Evolutionary conservation across 345 rosid species (phyloP).

Genomic region (Abelmoschus esculentus): DNA sequence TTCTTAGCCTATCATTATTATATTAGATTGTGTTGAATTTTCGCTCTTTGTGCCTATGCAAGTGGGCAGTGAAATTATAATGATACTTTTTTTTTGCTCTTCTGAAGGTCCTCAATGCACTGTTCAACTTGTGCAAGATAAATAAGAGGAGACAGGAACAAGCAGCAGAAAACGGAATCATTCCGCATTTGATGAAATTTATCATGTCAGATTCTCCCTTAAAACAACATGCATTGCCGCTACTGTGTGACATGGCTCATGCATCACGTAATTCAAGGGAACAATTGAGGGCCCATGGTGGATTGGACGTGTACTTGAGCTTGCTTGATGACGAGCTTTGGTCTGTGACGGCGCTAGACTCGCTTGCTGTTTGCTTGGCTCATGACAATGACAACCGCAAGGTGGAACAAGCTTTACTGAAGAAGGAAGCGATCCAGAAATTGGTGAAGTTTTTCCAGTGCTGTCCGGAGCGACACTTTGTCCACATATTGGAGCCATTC

Average conservation of each 20-base stretch:
- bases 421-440: constrained; percentile 78
- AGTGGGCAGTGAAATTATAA: constrained; percentile 1
- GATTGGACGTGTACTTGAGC: constrained; percentile 86
- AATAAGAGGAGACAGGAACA: constrained; percentile 99
- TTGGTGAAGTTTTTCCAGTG: constrained; percentile 86
- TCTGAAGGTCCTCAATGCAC: constrained; percentile 84
- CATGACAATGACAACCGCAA: constrained; percentile 92
- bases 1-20: not conserved
- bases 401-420: constrained; percentile 93
- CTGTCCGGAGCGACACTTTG: constrained; percentile 93
- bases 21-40: not conserved
- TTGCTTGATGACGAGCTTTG: constrained; percentile 80
- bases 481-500: constrained; percentile 96
- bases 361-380: constrained; percentile 94
- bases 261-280: constrained; percentile 98
- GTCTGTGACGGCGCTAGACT: constrained; percentile 94
- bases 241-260: constrained; percentile 98
- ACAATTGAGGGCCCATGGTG: constrained; percentile 94
- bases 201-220: constrained; percentile 70
- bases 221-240: constrained; percentile 79
- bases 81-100: not conserved
- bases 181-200: constrained; percentile 90
- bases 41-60: not conserved
- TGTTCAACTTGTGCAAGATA: constrained; percentile 97
- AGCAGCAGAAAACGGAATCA: constrained; percentile 98